Conservation (phyloP, 805 yeast species). For the Sugiyamaella smithiae region DNA sequence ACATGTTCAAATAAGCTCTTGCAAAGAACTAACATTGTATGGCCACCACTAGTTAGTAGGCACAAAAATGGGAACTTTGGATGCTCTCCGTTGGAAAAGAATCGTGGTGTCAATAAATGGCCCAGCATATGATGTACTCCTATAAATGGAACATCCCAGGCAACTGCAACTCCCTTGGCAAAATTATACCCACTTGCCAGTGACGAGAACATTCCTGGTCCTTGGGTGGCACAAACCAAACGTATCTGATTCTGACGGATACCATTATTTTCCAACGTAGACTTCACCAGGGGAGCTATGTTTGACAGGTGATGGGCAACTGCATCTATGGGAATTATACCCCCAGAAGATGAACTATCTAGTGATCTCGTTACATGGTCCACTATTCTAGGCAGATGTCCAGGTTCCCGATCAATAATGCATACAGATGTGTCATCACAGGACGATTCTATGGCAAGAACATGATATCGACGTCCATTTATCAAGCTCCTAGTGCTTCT, state of each 20-base stretch:
- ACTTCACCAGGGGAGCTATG: slow-evolving; percentile 51
- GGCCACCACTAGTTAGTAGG: slow-evolving; percentile 88
- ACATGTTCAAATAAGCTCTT: slow-evolving; percentile 61
- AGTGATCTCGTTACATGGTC: slow-evolving; percentile 65
- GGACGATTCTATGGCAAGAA: slow-evolving; percentile 85
- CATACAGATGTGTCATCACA: slow-evolving; percentile 96
- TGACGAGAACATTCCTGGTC: slow-evolving; percentile 96
- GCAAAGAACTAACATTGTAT: slow-evolving; percentile 80
- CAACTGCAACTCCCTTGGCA: slow-evolving; percentile 81
- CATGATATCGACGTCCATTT: slow-evolving; percentile 32
- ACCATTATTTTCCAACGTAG: slow-evolving; percentile 38
- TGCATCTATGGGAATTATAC: slow-evolving; percentile 85
- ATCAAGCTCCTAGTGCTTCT: too few relatives aligned
- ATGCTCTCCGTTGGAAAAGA: slow-evolving; percentile 40
- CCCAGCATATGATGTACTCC: slow-evolving; percentile 98
- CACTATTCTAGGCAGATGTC: slow-evolving; percentile 47
- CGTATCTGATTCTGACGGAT: slow-evolving; percentile 41
- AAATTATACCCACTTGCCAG: slow-evolving; percentile 76
- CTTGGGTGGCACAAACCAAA: slow-evolving; percentile 84
- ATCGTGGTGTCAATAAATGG: slow-evolving; percentile 69
- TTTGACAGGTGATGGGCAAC: slow-evolving; percentile 68
- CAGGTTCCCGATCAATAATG: slow-evolving; percentile 50
- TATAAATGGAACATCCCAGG: slow-evolving; percentile 70
- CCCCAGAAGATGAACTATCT: slow-evolving; percentile 66
- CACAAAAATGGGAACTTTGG: slow-evolving; percentile 76